phyloP scores from a whole-genome alignment of 2,329 filamentous ascomycete species.

The Sordariomycetes sp. region DNA sequence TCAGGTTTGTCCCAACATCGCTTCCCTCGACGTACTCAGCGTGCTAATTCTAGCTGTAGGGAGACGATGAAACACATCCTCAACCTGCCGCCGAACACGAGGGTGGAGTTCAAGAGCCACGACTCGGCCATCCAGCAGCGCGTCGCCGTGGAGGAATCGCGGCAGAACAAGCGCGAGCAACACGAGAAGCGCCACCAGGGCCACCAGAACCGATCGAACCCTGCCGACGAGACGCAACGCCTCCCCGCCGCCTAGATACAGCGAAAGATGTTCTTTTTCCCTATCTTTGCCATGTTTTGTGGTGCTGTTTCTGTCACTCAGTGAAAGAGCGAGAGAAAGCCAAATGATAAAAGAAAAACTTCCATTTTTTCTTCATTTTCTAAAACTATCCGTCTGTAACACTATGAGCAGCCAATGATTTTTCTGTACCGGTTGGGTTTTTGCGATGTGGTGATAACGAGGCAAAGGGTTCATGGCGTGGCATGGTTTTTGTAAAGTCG shows the following conservation, averaged over 20 bases:
- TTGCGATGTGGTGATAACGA: constrained; percentile 2
- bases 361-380: constrained; percentile 1
- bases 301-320: neutral
- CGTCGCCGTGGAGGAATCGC: constrained; percentile 80
- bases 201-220: constrained; percentile 6
- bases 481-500: constrained; percentile 4
- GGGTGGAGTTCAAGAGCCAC: constrained; percentile 91
- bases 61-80: constrained; percentile 91
- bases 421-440: neutral
- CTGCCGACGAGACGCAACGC: constrained; percentile 6
- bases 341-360: neutral
- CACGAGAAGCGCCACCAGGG: constrained; percentile 20
- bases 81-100: constrained; percentile 76
- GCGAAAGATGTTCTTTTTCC: neutral
- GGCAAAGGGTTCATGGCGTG: constrained; percentile 3
- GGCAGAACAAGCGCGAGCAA: constrained; percentile 63
- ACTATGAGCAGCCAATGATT: constrained; percentile 7
- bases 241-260: neutral
- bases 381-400: constrained; percentile 10
- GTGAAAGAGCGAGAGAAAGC: neutral
- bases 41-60: constrained; percentile 29
- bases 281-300: neutral
- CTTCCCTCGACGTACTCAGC: neutral
- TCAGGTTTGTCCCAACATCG: constrained; percentile 53
- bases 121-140: constrained; percentile 92